Percentiles rank a stretch among this genome's conserved stretches.
Conservation (phyloP, 352 stramenopile species). For the Lagenidium giganteum region DNA sequence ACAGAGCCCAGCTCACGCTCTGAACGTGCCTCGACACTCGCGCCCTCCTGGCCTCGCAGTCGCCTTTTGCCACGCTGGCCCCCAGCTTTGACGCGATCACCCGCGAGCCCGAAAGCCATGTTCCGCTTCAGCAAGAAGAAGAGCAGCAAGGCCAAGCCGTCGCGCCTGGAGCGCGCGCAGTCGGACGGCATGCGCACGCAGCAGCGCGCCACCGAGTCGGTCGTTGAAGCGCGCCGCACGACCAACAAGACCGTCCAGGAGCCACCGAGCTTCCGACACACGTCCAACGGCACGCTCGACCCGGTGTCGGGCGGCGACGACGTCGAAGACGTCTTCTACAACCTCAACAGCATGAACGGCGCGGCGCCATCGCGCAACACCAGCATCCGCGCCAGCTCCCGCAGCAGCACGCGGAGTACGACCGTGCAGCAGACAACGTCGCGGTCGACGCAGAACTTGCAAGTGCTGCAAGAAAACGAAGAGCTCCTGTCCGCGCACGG, state of each 20-base stretch:
- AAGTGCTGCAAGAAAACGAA: conserved; percentile 52
- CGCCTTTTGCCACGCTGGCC: no score
- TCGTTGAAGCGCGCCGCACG: no score
- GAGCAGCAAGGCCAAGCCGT: conserved; percentile 28
- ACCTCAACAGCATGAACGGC: no score
- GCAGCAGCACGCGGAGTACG: no score
- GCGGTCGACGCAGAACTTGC: no score
- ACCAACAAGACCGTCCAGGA: conserved; percentile 38
- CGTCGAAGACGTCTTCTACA: conserved; percentile 67
- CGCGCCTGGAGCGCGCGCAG: conserved; percentile 24
- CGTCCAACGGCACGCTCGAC: conserved; percentile 21
- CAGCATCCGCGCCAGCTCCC: no score
- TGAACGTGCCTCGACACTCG: no score
- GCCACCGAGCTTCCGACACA: conserved; percentile 26
- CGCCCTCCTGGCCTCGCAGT: no score
- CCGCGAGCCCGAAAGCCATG: no score
- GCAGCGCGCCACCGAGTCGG: conserved; percentile 29
- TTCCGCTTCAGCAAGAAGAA: not conserved
- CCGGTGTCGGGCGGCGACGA: conserved; percentile 64
- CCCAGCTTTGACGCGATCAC: no score
- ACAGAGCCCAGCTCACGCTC: no score
- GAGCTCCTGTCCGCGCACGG: conserved; percentile 28
- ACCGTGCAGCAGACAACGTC: conserved; percentile 60
- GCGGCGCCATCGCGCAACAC: no score
- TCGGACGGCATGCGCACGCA: conserved; percentile 19